Evolutionary conservation across 495 filamentous ascomycete species (phyloP).

Genomic region (Sporormia fimetaria): DNA sequence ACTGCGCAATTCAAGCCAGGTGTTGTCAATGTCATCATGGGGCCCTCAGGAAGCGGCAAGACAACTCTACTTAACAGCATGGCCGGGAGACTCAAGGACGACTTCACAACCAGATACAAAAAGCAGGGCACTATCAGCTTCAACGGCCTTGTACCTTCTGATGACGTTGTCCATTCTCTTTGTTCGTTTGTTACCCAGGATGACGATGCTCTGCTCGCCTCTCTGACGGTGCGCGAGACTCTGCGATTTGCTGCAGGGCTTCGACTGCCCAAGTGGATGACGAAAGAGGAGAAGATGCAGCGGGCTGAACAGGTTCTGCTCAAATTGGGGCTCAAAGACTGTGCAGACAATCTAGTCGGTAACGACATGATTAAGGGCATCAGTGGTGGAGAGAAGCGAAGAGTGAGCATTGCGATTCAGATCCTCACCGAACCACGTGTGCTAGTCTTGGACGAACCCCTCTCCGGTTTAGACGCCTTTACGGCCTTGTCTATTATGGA

Average conservation of each 20-base stretch:
- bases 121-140: constrained; percentile 50
- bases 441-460: constrained; percentile 58
- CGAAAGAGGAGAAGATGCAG: constrained; percentile 47
- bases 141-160: constrained; percentile 53
- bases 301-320: constrained; percentile 58
- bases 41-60: constrained; percentile 64
- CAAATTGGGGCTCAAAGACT: constrained; percentile 67
- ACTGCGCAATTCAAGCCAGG: constrained; percentile 51
- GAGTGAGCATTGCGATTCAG: constrained; percentile 65
- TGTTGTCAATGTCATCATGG: constrained; percentile 64
- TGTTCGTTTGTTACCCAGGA: constrained; percentile 69
- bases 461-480: constrained; percentile 55
- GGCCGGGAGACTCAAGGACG: constrained; percentile 49
- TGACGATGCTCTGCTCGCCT: constrained; percentile 60
- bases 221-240: constrained; percentile 64
- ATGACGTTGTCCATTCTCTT: constrained; percentile 52
- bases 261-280: constrained; percentile 57
- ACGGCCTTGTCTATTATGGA: constrained; percentile 64
- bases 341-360: constrained; percentile 62
- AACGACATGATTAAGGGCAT: constrained; percentile 63
- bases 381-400: constrained; percentile 63
- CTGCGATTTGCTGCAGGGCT: constrained; percentile 53
- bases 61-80: constrained; percentile 60
- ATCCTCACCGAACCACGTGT: constrained; percentile 62
- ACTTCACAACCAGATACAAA: constrained; percentile 42